Evolutionary conservation across 257 asterid species (phyloP), one percentile per base, ranked within the genome.

Genomic region (Jasminum sambac): DNA sequence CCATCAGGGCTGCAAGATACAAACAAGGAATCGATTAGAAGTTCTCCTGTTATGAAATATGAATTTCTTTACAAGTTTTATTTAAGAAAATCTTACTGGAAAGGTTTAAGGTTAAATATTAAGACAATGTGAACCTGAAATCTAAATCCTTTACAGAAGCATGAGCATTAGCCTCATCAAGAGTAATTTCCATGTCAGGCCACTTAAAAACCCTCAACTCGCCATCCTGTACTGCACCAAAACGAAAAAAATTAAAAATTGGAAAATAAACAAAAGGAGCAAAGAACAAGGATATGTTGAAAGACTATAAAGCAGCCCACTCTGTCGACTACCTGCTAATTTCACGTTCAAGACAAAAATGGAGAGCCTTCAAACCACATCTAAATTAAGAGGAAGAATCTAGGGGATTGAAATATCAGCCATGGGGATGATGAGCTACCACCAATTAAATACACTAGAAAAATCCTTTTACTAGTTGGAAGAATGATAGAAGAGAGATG

Each of bases 121-220:
- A 23, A 40, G 72, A 57, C 46, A 63, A 65, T 34, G 46, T 60
- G 65, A 72, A 94, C 98, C 98, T 91, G 95, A 95, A 91, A 84
- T 89, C 91, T 76, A 91, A 78, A 85, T 85, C 93, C 79, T 91
- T 95, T 77, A 95, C 96, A 50, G 93, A 83, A 75, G 90, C 13
- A 84, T 91, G 96, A 63, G 82, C 90, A 26, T 74, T 80, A 26
- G 77, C 81, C 82, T 95, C 88, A 66, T 76, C 84, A 59, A 95
- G 84, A 72, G 80, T 76, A 77, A 61, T 77, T 71, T 87, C 92
- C 96, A 91, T 86, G 83, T 89, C 37, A 59, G 98, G 97, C 99
- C 99, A 95, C 84, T 84, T 84, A 72, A 83, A 95, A 76, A 88
- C 88, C 85, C 95, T 90, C 71, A 95, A 85, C 80, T 84, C 89